phyloP scores from a whole-genome alignment of 2,329 filamentous ascomycete species.

The Lasiodiplodia gonubiensis region DNA sequence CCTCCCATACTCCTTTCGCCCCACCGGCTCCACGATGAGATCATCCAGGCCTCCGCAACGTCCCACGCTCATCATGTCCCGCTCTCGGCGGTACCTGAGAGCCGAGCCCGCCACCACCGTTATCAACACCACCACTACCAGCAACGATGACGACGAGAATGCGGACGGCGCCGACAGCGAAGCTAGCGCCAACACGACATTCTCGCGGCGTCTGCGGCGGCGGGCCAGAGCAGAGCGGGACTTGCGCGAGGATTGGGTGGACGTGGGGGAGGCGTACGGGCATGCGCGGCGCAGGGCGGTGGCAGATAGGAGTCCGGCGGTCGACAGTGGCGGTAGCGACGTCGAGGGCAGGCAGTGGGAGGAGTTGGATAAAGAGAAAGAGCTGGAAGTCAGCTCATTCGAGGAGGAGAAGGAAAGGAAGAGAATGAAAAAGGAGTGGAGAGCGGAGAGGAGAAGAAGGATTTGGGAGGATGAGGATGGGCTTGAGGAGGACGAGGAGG shows the following conservation, averaged over 20 bases:
- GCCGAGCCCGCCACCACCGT: too few species aligned
- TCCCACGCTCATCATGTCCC: background rate
- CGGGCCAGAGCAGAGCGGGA: slow-evolving; percentile 41
- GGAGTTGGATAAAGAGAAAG: slow-evolving; percentile 34
- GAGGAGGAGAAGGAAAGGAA: background rate
- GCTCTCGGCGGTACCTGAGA: background rate
- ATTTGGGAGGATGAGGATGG: background rate
- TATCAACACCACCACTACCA: background rate
- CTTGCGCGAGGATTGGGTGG: slow-evolving; percentile 39
- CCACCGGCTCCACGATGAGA: background rate
- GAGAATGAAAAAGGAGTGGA: background rate
- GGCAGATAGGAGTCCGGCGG: too few species aligned
- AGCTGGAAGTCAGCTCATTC: background rate
- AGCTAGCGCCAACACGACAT: slow-evolving; percentile 1
- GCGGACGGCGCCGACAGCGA: background rate
- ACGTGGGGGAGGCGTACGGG: slow-evolving; percentile 26
- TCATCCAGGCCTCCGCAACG: background rate
- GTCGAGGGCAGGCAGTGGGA: slow-evolving; percentile 29
- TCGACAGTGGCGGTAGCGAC: too few species aligned
- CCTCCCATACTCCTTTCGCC: background rate
- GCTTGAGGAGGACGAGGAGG: background rate
- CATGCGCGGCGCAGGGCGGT: background rate
- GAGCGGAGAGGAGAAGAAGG: background rate
- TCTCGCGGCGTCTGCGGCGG: slow-evolving; percentile 36
- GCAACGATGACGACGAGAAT: background rate